phyloP scores from a whole-genome alignment of 352 stramenopile genomes.

The Albugo candida region DNA sequence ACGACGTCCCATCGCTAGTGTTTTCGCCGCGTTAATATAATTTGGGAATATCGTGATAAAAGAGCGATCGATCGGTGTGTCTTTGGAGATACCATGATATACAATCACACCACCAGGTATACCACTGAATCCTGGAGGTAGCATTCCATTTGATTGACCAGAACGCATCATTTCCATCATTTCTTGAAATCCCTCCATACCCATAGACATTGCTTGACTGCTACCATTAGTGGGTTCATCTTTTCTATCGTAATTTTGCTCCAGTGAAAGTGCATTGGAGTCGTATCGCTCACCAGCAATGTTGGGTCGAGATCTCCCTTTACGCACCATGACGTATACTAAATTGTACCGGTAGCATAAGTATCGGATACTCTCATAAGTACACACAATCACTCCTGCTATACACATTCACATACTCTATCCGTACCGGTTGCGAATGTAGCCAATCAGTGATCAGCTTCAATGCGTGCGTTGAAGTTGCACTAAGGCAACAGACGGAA shows the following conservation, averaged over 20 bases:
- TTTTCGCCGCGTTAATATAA: constrained; percentile 73
- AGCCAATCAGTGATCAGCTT: not conserved
- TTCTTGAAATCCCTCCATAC: constrained; percentile 11
- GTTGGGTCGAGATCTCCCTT: constrained; percentile 51
- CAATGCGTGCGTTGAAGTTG: not conserved
- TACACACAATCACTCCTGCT: too few relatives aligned
- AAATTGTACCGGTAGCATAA: too few relatives aligned
- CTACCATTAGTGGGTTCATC: too few relatives aligned
- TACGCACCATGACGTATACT: constrained; percentile 19
- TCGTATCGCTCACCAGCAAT: constrained; percentile 69
- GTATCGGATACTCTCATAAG: too few relatives aligned
- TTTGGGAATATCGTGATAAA: constrained; percentile 64
- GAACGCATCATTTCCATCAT: constrained; percentile 27
- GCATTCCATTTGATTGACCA: too few relatives aligned
- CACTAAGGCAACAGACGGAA: not conserved
- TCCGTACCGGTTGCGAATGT: too few relatives aligned
- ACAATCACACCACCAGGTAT: constrained; percentile 31
- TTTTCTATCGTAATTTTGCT: constrained; percentile 1
- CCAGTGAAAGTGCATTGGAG: constrained; percentile 42
- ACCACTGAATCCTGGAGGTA: constrained; percentile 11
- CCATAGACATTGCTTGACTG: too few relatives aligned
- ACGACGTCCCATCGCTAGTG: constrained; percentile 55
- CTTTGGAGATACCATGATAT: constrained; percentile 43
- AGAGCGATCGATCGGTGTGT: constrained; percentile 27
- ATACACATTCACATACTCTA: too few relatives aligned